Evolutionary conservation across 306 rosid genomes (phyloP).

Genomic region (Trichosanthes truncata): DNA sequence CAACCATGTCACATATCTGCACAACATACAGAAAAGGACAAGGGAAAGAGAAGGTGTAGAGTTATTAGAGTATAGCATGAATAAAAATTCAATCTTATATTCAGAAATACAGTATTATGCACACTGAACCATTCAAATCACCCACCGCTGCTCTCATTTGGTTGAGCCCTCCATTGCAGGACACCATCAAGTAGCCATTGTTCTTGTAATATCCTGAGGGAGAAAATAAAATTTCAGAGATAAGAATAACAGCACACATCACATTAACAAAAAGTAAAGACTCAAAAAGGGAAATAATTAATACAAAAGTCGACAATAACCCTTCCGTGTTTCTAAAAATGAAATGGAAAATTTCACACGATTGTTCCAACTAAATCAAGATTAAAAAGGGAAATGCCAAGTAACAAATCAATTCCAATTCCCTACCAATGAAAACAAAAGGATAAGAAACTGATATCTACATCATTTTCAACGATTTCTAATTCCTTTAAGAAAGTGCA

Average conservation of each 20-base stretch:
- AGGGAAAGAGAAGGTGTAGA: background rate
- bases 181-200: conserved; percentile 62
- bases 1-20: conserved; percentile 75
- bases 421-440: background rate
- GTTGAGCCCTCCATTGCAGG: conserved; percentile 69
- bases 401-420: background rate
- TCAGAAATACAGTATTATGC: background rate
- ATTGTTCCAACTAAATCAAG: background rate
- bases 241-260: background rate
- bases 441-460: background rate
- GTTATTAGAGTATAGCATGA: background rate
- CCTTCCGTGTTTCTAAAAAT: background rate
- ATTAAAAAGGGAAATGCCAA: background rate
- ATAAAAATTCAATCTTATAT: background rate
- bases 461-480: background rate
- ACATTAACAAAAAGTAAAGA: background rate
- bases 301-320: background rate
- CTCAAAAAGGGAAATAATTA: background rate
- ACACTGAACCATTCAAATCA: background rate
- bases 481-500: background rate
- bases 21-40: background rate
- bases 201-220: conserved; percentile 41
- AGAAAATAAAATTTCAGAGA: background rate
- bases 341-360: background rate
- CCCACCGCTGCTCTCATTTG: conserved; percentile 74